Conservation (phyloP, 257 asterid species). For the Jasminum sambac region DNA sequence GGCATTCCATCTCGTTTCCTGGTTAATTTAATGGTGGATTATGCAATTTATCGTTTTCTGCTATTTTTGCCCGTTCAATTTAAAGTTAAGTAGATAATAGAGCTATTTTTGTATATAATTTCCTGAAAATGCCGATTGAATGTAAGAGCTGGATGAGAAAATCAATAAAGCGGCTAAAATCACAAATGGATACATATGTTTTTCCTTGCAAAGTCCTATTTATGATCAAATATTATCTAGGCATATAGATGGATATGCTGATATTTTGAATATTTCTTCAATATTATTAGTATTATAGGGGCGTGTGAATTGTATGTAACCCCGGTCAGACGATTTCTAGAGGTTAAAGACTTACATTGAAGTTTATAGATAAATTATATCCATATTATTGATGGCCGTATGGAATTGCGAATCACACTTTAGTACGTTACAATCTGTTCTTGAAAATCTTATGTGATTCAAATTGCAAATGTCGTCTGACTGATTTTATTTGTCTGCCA, state of each 20-base stretch:
- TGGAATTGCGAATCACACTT: not conserved
- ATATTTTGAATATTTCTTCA: not conserved
- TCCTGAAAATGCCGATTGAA: not conserved
- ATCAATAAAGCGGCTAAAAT: not conserved
- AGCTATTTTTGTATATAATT: not conserved
- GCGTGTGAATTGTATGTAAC: not conserved
- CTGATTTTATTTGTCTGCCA: constrained; percentile 36
- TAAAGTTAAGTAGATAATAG: not conserved
- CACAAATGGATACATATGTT: not conserved
- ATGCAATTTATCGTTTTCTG: constrained; percentile 13
- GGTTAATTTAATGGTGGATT: not conserved
- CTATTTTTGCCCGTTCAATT: not conserved
- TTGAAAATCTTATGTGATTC: constrained; percentile 8
- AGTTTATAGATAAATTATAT: not conserved
- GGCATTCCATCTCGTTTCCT: not conserved
- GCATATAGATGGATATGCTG: not conserved
- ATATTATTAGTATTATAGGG: not conserved
- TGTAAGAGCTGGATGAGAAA: not conserved
- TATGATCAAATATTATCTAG: not conserved
- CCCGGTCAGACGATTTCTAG: not conserved
- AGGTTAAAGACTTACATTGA: not conserved
- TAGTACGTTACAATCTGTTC: not conserved
- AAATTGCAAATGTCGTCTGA: constrained; percentile 31
- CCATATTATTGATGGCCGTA: not conserved
- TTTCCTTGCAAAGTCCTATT: not conserved